Base-by-base conservation (phyloP, 768 basidiomycete genomes). In the Gloeopeniophorella convolvens region DNA sequence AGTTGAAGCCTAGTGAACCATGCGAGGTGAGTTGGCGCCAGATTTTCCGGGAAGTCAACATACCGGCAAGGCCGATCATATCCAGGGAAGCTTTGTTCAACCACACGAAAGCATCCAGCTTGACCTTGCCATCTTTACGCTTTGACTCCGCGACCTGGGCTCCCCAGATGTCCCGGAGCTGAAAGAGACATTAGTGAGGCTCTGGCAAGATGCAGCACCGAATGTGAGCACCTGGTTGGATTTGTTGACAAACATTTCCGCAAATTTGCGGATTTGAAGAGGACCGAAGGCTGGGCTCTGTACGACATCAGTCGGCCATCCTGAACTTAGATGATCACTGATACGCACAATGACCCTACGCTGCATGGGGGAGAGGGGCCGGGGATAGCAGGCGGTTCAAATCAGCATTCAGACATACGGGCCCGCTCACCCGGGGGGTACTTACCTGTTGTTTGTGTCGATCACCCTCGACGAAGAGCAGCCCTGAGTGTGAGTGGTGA, bases 221-320 rank as follows among this genome's bases (percentile, higher is more conserved):
- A 24, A 13, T 5, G 31, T 20, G 12, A 37, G 15, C 13, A 49
- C 48, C 39, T 49, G 30, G 18, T 34, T 20, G 13, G 37, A 41
- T 24, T 49, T 49, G 15, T 41, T 30, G 12, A 49, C 9, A 7
- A 49, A 49, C 10, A 42, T 23, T 12, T 32, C 24, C 21, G 48
- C 33, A 1, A 49, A 33, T 15, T 32, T 26, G 21, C 48, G 37
- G 21, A 49, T 20, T 33, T 49, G 39, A 12, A 24, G 15, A 11
- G 30, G 37, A 21, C 48, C 48, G 20, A 49, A 49, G 16, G 48
- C 48, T 6, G 48, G 48, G 11, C 33, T 49, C 48, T 49, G 23
- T 32, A 32, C n/a, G n/a, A n/a, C n/a, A n/a, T n/a, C n/a, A n/a
- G n/a, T n/a, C n/a, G n/a, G n/a, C n/a, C n/a, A n/a, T n/a, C n/a